Conservation (phyloP, 2,329 filamentous ascomycete species). For the Teratosphaeria viscida region DNA sequence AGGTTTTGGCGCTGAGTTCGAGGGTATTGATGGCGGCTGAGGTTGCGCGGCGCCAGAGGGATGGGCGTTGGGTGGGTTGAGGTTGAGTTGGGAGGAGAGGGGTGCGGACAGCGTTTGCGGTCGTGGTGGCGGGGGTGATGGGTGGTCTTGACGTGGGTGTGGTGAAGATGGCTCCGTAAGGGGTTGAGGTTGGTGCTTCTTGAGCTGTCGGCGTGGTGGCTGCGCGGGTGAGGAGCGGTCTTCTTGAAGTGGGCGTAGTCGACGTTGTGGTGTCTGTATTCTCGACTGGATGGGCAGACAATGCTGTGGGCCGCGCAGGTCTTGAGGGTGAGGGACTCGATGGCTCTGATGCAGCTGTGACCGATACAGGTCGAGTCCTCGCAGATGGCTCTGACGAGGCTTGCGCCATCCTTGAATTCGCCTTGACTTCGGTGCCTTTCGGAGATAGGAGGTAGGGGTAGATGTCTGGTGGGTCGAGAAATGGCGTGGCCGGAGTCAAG, state of each 20-base stretch:
- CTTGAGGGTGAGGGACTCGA: neutral
- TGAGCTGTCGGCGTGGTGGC: neutral
- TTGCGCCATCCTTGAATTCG: neutral
- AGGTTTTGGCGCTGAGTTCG: slow-evolving; percentile 12
- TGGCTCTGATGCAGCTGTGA: neutral
- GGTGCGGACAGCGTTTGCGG: neutral
- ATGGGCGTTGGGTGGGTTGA: slow-evolving; percentile 1
- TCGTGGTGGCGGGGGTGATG: neutral
- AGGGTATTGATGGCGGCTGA: slow-evolving; percentile 8
- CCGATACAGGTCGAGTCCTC: neutral
- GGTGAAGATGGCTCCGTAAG: neutral
- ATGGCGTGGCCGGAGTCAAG: neutral
- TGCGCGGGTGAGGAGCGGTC: neutral
- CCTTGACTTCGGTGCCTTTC: neutral
- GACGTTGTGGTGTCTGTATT: neutral
- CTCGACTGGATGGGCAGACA: neutral
- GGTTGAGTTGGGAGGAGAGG: neutral
- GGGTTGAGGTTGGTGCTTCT: neutral
- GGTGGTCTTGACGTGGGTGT: neutral
- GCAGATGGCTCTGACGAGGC: neutral
- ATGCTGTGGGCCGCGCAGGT: neutral
- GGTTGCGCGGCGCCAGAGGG: slow-evolving; percentile 14
- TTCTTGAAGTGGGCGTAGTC: neutral
- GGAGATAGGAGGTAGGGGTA: neutral
- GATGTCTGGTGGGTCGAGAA: neutral